These are phyloP conservation scores for Candida maesae DNA, from an alignment of 805 yeast genomes.

Conservation along the genomic window DNA sequence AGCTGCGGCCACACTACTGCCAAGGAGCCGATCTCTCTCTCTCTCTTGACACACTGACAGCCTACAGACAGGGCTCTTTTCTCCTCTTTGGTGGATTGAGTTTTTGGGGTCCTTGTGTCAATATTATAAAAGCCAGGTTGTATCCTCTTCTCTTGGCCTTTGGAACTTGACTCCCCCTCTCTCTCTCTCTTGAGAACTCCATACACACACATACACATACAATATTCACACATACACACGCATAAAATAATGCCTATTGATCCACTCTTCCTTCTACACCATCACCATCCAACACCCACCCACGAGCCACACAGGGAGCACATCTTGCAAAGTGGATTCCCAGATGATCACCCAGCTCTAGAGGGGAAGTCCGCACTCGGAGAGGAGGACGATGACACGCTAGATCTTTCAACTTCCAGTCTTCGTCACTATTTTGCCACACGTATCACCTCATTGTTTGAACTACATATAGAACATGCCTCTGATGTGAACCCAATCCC, in stretches of 20 bases:
- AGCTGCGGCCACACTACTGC: no score
- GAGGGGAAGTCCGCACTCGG: not conserved
- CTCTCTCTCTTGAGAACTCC: no score
- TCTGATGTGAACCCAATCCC: slow-evolving; percentile 41
- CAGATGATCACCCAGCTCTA: not conserved
- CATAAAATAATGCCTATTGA: slow-evolving; percentile 11
- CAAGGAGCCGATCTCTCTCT: no score
- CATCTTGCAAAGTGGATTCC: not conserved
- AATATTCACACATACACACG: not conserved
- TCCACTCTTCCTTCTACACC: slow-evolving; percentile 9
- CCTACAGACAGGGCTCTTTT: no score
- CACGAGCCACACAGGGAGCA: slow-evolving; percentile 6
- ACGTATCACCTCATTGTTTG: slow-evolving; percentile 23
- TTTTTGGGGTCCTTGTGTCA: no score
- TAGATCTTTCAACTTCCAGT: slow-evolving; percentile 6
- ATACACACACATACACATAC: not conserved
- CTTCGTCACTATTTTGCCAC: slow-evolving; percentile 20
- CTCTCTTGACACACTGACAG: no score
- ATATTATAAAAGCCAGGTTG: no score
- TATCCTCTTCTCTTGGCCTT: no score
- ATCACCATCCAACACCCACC: slow-evolving; percentile 8
- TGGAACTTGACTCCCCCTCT: no score
- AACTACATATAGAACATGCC: slow-evolving; percentile 23
- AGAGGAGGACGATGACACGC: no score
- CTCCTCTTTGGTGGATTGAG: no score